phyloP scores from a whole-genome alignment of 257 asterid genomes.

The Linaria vulgaris region DNA sequence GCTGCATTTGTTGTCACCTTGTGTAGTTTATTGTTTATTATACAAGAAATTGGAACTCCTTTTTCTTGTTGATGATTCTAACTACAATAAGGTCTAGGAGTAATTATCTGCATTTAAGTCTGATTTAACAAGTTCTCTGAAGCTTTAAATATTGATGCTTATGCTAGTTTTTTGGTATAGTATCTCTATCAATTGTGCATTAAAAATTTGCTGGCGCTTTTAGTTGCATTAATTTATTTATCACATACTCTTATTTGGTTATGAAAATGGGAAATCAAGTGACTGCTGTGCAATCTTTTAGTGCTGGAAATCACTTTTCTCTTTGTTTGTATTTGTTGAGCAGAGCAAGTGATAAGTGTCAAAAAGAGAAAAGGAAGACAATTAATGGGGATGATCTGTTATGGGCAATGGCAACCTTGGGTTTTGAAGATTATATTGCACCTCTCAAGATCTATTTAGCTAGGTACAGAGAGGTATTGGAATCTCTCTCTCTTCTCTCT shows the following conservation, averaged over 20 bases:
- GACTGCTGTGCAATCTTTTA: not conserved
- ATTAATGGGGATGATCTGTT: constrained; percentile 66
- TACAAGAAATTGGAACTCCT: not conserved
- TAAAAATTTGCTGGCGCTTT: not conserved
- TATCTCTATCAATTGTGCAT: not conserved
- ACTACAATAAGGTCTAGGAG: not conserved
- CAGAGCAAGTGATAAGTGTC: constrained; percentile 74
- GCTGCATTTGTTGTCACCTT: no score
- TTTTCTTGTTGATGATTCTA: not conserved
- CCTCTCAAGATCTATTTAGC: constrained; percentile 57
- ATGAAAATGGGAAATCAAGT: not conserved
- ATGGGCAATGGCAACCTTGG: constrained; percentile 67
- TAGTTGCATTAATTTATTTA: no score
- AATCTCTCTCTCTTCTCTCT: not conserved
- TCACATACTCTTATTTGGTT: not conserved
- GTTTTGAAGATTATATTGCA: constrained; percentile 56
- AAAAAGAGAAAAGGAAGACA: constrained; percentile 63
- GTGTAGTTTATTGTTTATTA: no score
- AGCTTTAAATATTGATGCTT: not conserved
- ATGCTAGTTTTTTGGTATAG: not conserved
- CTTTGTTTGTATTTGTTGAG: constrained; percentile 11
- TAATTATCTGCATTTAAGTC: not conserved
- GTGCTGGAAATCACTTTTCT: constrained; percentile 13
- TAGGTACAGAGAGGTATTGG: constrained; percentile 61
- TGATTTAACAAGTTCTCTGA: not conserved